Base-by-base conservation (phyloP, 2,329 filamentous ascomycete genomes). In the Dactylonectria estremocensis region DNA sequence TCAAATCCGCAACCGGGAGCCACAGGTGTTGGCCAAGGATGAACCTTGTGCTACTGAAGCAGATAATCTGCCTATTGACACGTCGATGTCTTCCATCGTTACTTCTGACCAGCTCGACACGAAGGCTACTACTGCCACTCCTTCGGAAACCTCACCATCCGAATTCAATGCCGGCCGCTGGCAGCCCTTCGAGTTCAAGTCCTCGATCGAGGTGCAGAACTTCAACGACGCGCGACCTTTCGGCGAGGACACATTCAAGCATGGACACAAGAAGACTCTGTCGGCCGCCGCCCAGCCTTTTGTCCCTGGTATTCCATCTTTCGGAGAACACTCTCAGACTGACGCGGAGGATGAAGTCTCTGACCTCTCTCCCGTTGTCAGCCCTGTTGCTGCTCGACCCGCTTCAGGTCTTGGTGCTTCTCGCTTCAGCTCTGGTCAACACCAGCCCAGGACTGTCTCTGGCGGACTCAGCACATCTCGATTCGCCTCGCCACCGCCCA, bases 271-370 rank as follows among this genome's bases (percentile, higher is more conserved):
- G 71, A 87, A 86, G 72, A 90, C 90, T 5, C 61, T 77, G 11
- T 95, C 93, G 40, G 91, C 92, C 4, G 86, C 89, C 16, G 92
- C 93, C 0, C 89, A 89, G 74, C 87, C 92, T 0, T 97, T 96
- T 77, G 87, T 84, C 5, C 87, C 88, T 14, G 81, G 83, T 18
- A 80, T 76, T 35, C 69, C 77, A 72, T 66, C 80, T 67, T 73
- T 76, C 43, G 64, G 77, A 31, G 74, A 75, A 1, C 70, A 45
- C 2, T 76, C 75, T 31, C 59, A 72, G 13, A 69, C 65, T 10
- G 72, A 74, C 20, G 53, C 64, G 5, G 59, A 67, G 11, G 71
- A 74, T n/a, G 71, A 69, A 9, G 66, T 72, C n/a, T 67, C 68
- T 8, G 71, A 75, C n/a, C 69, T 65, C 33, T 72, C 76, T 22